Evolutionary conservation across 805 yeast species (phyloP).

Genomic region (Candida namnaoensis): DNA sequence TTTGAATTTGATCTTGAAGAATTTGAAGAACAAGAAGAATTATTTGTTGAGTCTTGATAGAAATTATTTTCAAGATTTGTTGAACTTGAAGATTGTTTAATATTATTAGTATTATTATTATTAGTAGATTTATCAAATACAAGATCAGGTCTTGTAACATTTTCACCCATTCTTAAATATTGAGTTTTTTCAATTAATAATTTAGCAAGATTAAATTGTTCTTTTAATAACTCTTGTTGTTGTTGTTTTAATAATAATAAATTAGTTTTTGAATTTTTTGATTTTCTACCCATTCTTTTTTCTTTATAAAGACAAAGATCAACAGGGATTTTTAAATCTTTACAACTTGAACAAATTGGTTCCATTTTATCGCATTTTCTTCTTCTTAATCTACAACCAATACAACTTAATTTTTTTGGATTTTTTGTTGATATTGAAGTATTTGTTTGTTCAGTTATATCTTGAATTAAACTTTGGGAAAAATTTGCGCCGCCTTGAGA

Average conservation of each 20-base stretch:
- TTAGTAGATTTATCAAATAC: too few relatives aligned
- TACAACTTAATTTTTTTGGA: neutral
- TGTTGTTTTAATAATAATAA: neutral
- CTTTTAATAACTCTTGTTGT: neutral
- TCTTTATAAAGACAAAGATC: neutral
- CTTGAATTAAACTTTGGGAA: too few relatives aligned
- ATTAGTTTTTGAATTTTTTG: neutral
- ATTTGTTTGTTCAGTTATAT: too few relatives aligned
- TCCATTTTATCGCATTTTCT: neutral
- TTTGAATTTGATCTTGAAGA: too few relatives aligned
- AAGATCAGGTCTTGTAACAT: too few relatives aligned
- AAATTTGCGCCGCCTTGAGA: too few relatives aligned
- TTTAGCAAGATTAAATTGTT: neutral
- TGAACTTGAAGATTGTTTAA: too few relatives aligned
- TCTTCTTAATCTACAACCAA: constrained; percentile 1
- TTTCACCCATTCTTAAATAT: too few relatives aligned
- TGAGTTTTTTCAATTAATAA: neutral
- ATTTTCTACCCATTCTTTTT: neutral
- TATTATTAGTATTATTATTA: too few relatives aligned
- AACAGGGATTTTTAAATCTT: neutral
- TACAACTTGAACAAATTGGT: constrained; percentile 2
- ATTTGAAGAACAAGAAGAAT: too few relatives aligned
- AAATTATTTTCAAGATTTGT: too few relatives aligned
- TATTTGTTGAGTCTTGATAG: too few relatives aligned
- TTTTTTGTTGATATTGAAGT: neutral